A percentile compares a stretch with the other conserved stretches of the same genome.
Evolutionary conservation across 75 land plant species (phyloP).

Genomic region (Pinus albicaulis): DNA sequence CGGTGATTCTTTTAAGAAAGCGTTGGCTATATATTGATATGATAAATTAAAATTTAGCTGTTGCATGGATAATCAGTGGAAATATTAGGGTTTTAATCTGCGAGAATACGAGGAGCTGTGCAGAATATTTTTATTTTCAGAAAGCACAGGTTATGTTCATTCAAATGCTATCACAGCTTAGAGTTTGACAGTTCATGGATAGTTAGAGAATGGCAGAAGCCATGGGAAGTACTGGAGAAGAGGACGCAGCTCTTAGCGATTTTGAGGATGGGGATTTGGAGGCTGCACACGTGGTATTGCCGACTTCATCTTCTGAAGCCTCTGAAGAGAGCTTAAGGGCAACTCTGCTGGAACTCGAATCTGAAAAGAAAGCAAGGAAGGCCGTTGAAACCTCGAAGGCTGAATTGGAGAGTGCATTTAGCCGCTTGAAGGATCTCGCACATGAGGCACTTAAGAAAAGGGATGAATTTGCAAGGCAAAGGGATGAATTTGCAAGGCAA

Average conservation of each 20-base stretch:
- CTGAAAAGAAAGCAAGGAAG: constrained; percentile 56
- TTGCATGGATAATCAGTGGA: not conserved
- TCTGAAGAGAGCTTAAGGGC: constrained; percentile 34
- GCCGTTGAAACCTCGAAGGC: constrained; percentile 57
- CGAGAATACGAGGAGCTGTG: no score
- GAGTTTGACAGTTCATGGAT: not conserved
- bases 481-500: constrained; percentile 47
- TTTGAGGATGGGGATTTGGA: constrained; percentile 34
- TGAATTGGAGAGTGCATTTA: constrained; percentile 40
- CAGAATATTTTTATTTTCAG: not conserved
- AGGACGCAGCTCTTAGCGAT: constrained; percentile 47
- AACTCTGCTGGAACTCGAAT: constrained; percentile 63
- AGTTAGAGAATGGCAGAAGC: constrained; percentile 7
- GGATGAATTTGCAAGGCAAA: constrained; percentile 51
- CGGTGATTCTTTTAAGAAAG: not conserved
- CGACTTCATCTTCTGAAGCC: constrained; percentile 7
- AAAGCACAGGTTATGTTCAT: no score
- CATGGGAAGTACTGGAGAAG: constrained; percentile 43
- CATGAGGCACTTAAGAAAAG: constrained; percentile 79
- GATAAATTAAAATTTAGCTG: not conserved
- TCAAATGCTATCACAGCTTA: not conserved
- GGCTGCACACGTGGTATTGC: constrained; percentile 9
- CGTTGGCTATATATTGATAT: not conserved
- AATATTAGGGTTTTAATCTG: not conserved
- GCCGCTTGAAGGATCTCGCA: constrained; percentile 59